Percentiles rank a stretch among this genome's conserved stretches.
phyloP scores from a whole-genome alignment of 495 filamentous ascomycete species.

The Filosporella fistucella region DNA sequence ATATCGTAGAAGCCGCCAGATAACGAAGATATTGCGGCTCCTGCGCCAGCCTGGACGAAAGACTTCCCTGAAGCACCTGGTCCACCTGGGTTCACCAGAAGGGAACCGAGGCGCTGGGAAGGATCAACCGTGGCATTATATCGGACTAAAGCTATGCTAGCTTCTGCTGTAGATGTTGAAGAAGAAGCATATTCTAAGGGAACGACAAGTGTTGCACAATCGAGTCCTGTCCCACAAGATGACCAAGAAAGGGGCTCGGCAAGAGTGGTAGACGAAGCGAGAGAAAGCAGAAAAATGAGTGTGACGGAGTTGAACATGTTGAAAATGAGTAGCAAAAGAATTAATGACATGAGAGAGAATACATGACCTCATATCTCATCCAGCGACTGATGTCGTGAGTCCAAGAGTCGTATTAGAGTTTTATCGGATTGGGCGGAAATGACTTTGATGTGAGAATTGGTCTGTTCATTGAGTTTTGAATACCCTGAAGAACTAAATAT shows the following conservation, averaged over 20 bases:
- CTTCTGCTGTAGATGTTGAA: background rate
- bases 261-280: too few relatives aligned
- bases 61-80: background rate
- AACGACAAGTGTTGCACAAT: background rate
- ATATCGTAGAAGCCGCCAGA: conserved; percentile 33
- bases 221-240: background rate
- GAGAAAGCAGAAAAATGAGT: too few relatives aligned
- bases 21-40: background rate
- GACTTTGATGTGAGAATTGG: too few relatives aligned
- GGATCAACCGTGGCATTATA: background rate
- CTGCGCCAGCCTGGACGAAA: background rate
- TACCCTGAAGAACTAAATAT: too few relatives aligned
- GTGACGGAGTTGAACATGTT: too few relatives aligned
- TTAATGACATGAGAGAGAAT: too few relatives aligned
- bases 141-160: background rate
- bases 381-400: too few relatives aligned
- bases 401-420: too few relatives aligned
- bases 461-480: too few relatives aligned
- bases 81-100: background rate
- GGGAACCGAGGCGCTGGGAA: background rate
- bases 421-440: too few relatives aligned
- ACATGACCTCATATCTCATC: too few relatives aligned
- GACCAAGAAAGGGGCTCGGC: background rate
- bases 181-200: background rate
- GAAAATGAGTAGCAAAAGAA: too few relatives aligned